These are phyloP conservation scores for Diaporthe vexans DNA, from an alignment of 2,329 filamentous ascomycete genomes.

Conservation along the genomic window DNA sequence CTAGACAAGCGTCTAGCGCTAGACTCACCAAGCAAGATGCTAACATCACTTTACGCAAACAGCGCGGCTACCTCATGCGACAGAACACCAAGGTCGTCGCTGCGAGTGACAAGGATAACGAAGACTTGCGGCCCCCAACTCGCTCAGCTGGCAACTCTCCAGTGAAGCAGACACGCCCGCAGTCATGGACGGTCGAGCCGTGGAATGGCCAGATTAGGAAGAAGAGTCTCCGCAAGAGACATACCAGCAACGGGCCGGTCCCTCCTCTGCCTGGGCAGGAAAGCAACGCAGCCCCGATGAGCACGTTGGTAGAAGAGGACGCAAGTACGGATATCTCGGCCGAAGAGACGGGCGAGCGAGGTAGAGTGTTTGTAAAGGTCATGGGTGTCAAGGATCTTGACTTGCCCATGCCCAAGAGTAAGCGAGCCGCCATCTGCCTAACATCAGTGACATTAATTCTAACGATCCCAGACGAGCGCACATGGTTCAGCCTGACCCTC, in stretches of 20 bases:
- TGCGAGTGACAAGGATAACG: conserved; percentile 82
- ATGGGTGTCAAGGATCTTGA: conserved; percentile 97
- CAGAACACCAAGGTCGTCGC: conserved; percentile 98
- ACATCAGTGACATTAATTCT: conserved; percentile 38
- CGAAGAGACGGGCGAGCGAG: conserved; percentile 88
- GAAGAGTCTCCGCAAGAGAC: conserved; percentile 72
- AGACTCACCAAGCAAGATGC: conserved; percentile 52
- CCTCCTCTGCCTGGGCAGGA: conserved; percentile 91
- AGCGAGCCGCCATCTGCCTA: conserved; percentile 52
- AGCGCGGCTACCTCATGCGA: conserved; percentile 98
- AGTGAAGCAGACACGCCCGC: conserved; percentile 81
- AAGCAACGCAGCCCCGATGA: conserved; percentile 79
- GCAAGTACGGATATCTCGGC: conserved; percentile 67
- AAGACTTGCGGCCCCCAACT: conserved; percentile 64
- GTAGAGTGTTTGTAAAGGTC: conserved; percentile 97
- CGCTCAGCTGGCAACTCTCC: conserved; percentile 78
- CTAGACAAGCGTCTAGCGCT: conserved; percentile 63
- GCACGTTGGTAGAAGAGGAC: conserved; percentile 79
- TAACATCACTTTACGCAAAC: conserved; percentile 75
- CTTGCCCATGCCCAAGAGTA: conserved; percentile 90
- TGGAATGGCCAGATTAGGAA: conserved; percentile 89
- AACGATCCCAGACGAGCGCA: conserved; percentile 78
- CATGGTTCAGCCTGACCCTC: conserved; percentile 96
- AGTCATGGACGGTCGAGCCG: conserved; percentile 96
- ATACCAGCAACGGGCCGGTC: conserved; percentile 70